Evolutionary conservation across 202 grass and related monocot genomes (phyloP).

Genomic region (Schoenoplectus tabernaemontani): DNA sequence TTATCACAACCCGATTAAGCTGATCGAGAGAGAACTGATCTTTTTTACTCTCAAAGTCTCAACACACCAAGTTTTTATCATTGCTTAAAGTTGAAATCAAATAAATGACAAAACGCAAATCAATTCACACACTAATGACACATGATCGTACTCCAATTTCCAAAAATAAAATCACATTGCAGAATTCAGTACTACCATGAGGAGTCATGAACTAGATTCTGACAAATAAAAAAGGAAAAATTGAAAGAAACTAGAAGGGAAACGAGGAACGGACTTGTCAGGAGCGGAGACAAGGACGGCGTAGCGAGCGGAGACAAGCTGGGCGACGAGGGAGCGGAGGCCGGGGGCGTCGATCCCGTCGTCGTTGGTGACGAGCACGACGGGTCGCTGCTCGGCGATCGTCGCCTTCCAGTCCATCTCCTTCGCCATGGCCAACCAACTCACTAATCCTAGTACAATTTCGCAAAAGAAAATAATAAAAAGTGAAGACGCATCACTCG

Average conservation of each 20-base stretch:
- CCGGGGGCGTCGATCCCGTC: slow-evolving; percentile 88
- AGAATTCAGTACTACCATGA: background rate
- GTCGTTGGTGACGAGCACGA: slow-evolving; percentile 83
- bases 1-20: background rate
- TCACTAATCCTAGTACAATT: background rate
- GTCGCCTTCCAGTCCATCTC: slow-evolving; percentile 10
- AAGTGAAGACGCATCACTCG: background rate
- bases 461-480: background rate
- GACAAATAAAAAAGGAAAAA: background rate
- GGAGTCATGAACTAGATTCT: background rate
- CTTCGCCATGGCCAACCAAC: background rate
- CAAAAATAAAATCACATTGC: background rate
- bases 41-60: background rate
- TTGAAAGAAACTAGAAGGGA: background rate
- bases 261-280: slow-evolving; percentile 36
- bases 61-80: background rate
- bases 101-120: background rate
- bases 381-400: slow-evolving; percentile 11
- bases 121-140: background rate
- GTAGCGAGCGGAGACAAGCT: slow-evolving; percentile 67
- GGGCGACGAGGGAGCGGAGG: slow-evolving; percentile 80
- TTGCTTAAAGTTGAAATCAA: background rate
- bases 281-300: slow-evolving; percentile 88
- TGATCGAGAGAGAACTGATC: no score
- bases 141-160: background rate